Percentiles rank a stretch among this genome's conserved stretches.
Evolutionary conservation across 805 yeast genomes (phyloP).

Genomic region (Candida dendrica): DNA sequence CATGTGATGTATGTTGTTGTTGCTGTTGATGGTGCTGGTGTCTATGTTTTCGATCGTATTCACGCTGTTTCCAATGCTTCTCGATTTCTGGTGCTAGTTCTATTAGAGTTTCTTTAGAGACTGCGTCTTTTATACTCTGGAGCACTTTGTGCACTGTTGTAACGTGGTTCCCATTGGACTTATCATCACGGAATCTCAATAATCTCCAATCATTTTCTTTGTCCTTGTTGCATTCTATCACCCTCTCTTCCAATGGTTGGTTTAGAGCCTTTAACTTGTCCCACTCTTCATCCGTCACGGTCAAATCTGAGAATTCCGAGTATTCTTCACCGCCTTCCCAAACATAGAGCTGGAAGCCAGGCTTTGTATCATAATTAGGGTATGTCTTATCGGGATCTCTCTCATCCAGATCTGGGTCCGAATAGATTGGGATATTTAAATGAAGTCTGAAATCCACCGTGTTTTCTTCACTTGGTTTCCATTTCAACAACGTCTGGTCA

Average conservation of each 20-base stretch:
- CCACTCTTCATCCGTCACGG: conserved; percentile 72
- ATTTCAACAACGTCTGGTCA: conserved; percentile 76
- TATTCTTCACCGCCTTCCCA: conserved; percentile 73
- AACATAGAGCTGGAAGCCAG: conserved; percentile 56
- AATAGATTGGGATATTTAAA: conserved; percentile 48
- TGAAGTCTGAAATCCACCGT: conserved; percentile 80
- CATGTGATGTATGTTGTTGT: conserved; percentile 1
- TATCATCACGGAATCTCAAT: conserved; percentile 90
- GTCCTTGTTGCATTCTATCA: conserved; percentile 77
- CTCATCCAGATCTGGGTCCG: conserved; percentile 51
- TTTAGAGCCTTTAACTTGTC: conserved; percentile 54
- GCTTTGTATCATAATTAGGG: conserved; percentile 75
- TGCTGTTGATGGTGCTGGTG: conserved; percentile 3
- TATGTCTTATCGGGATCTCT: conserved; percentile 70
- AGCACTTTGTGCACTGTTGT: conserved; percentile 77
- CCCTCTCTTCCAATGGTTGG: conserved; percentile 84
- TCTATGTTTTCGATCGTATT: conserved; percentile 16
- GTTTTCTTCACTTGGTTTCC: conserved; percentile 97
- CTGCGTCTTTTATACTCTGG: conserved; percentile 81
- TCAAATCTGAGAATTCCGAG: conserved; percentile 59
- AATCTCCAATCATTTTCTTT: conserved; percentile 64
- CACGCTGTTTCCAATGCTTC: conserved; percentile 57
- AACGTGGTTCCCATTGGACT: conserved; percentile 77
- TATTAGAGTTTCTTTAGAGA: conserved; percentile 67
- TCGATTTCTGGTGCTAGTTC: conserved; percentile 50